Base-by-base conservation (phyloP, 78 protist genomes). In the Dictyostelium brefeldianum region DNA sequence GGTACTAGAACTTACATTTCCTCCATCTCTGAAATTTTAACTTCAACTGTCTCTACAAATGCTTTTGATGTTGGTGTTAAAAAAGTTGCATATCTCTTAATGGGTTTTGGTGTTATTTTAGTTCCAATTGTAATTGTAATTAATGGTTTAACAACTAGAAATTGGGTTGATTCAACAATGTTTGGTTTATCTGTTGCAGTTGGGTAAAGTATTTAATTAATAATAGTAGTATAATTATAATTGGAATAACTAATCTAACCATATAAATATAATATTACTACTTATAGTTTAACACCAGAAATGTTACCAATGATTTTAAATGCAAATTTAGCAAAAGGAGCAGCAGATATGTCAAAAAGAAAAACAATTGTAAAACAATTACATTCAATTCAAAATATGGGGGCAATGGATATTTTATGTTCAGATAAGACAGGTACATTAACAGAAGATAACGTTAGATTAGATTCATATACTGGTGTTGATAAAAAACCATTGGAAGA, bases 361-460 rank as follows among this genome's bases (percentile, higher is more conserved):
- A 87, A 87, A 56, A 87, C 93, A 8, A 87, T 87, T 51, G 93
- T 87, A 5, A 87, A 87, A 64, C 93, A 87, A 87, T 51, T 87
- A 5, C 70, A 70, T 87, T 87, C 93, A 74, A 87, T 87, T 51
- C 93, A 87, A 87, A 87, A 87, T 77, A 87, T 87, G 93, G 93
- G 93, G 77, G 93, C 93, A 12, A 87, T 87, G 93, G 84, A 87
- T 87, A 43, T 87, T 11, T 77, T 87, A 22, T 87, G 93, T 77
- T 87, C 93, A 74, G 93, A 87, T 65, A 87, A 87, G 14, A 87
- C 93, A 20, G 93, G 93, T 77, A 87, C 93, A n/a, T 87, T 87
- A 25, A 87, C 93, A 47, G 93, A 87, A 43, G 93, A 87, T 87
- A 81, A 87, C 9, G 93, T 87, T 7, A 36, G 69, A 59, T 77